A percentile compares a stretch with the other conserved stretches of the same genome.
Conservation (phyloP, 2,329 filamentous ascomycete species). For the Zarea fungicola region DNA sequence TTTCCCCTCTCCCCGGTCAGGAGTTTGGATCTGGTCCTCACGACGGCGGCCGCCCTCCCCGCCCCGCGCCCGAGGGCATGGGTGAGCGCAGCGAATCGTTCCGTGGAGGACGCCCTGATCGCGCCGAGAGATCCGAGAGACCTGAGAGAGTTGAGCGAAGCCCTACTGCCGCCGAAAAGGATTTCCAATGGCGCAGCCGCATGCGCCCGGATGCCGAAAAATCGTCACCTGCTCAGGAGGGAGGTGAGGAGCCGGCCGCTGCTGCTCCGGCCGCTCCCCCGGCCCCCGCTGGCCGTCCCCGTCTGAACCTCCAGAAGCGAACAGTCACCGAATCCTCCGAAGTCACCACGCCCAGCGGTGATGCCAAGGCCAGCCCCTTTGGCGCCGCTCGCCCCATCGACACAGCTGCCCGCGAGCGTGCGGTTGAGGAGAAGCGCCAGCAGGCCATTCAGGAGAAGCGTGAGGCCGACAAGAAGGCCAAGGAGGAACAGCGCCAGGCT, state of each 20-base stretch:
- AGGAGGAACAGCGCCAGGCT: conserved; percentile 63
- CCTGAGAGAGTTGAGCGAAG: conserved; percentile 59
- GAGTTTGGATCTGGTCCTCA: conserved; percentile 47
- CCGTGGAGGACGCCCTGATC: conserved; percentile 58
- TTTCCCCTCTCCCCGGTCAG: conserved; percentile 62
- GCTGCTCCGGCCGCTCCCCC: conserved; percentile 49
- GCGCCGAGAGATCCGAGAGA: conserved; percentile 53
- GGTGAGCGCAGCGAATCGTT: conserved; percentile 53
- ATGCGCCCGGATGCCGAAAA: conserved; percentile 76
- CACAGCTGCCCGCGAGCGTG: conserved; percentile 80
- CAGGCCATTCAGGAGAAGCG: conserved; percentile 73
- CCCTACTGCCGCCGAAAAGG: conserved; percentile 84
- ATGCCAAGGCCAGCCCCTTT: conserved; percentile 87
- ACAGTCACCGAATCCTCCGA: conserved; percentile 72
- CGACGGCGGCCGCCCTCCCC: conserved; percentile 49
- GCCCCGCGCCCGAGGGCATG: conserved; percentile 45
- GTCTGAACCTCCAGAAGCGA: conserved; percentile 82
- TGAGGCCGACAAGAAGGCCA: conserved; percentile 80
- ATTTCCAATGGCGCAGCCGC: conserved; percentile 85
- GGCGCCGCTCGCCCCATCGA: conserved; percentile 92
- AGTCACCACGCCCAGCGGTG: conserved; percentile 47
- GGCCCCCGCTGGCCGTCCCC: conserved; percentile 62
- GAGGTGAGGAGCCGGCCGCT: conserved; percentile 71
- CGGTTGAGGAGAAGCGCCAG: conserved; percentile 83
- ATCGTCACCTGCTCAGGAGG: conserved; percentile 64